Evolutionary conservation across 768 basidiomycete species (phyloP).

Genomic region (Austroboletus eburneus): DNA sequence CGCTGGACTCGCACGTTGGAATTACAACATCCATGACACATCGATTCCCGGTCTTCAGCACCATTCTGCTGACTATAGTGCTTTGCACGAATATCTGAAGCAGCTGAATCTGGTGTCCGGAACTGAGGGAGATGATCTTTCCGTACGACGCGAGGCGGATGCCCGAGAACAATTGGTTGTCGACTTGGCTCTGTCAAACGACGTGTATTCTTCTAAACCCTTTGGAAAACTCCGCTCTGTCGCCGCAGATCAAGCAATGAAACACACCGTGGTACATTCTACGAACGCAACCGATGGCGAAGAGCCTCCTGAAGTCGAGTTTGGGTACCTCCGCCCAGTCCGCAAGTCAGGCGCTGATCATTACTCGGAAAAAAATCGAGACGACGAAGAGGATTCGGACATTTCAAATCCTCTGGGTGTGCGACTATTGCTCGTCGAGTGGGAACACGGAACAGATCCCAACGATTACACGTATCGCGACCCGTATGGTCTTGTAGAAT

Average conservation of each 20-base stretch:
- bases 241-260: constrained; percentile 5
- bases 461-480: constrained; percentile 49
- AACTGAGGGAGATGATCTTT: constrained; percentile 35
- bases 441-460: constrained; percentile 56
- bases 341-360: constrained; percentile 27
- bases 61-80: constrained; percentile 32
- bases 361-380: constrained; percentile 22
- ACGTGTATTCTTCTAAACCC: constrained; percentile 49
- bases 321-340: constrained; percentile 58
- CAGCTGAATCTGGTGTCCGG: constrained; percentile 41
- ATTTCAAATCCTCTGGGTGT: constrained; percentile 48
- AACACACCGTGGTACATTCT: constrained; percentile 16
- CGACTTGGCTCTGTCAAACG: constrained; percentile 57
- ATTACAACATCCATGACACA: constrained; percentile 43
- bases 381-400: constrained; percentile 10
- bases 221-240: constrained; percentile 28
- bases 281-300: constrained; percentile 46
- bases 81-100: constrained; percentile 37
- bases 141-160: constrained; percentile 45
- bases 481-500: constrained; percentile 42
- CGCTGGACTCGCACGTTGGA: constrained; percentile 47
- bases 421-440: constrained; percentile 61
- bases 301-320: constrained; percentile 54
- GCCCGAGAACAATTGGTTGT: constrained; percentile 59
- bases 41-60: constrained; percentile 41